Evolutionary conservation across 2,329 filamentous ascomycete genomes (phyloP).

Genomic region (Arthrobotrys entomopaga): DNA sequence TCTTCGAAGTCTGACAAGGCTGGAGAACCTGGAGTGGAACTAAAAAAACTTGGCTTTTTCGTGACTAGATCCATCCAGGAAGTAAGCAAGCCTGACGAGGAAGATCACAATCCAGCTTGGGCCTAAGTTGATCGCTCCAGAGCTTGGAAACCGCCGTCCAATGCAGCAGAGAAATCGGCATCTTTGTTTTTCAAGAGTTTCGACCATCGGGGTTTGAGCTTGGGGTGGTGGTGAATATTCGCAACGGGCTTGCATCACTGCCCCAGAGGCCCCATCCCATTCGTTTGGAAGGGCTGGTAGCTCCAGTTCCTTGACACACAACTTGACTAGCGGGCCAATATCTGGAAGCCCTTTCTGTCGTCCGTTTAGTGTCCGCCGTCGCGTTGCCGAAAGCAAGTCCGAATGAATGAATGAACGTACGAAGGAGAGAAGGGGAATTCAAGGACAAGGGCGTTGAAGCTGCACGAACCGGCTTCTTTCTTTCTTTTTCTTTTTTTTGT

Average conservation of each 20-base stretch:
- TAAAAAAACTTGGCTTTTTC: slow-evolving; percentile 43
- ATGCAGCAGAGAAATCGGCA: slow-evolving; percentile 17
- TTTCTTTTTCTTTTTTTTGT: too few species aligned
- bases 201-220: slow-evolving; percentile 6
- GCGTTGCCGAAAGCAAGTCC: slow-evolving; percentile 50
- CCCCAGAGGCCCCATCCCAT: slow-evolving; percentile 19
- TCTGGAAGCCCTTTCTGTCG: neutral
- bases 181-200: too few species aligned
- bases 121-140: slow-evolving; percentile 25
- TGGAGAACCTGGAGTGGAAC: slow-evolving; percentile 16
- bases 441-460: slow-evolving; percentile 49
- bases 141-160: slow-evolving; percentile 40
- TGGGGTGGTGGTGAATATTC: slow-evolving; percentile 28
- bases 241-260: slow-evolving; percentile 53
- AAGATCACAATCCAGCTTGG: slow-evolving; percentile 40
- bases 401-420: slow-evolving; percentile 18
- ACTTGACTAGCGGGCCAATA: neutral
- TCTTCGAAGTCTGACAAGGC: slow-evolving; percentile 49
- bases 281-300: slow-evolving; percentile 12
- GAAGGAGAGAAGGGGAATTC: slow-evolving; percentile 3
- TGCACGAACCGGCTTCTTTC: slow-evolving; percentile 26
- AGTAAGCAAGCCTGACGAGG: slow-evolving; percentile 46
- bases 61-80: slow-evolving; percentile 45
- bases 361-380: slow-evolving; percentile 47
- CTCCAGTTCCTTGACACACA: neutral